A percentile compares a stretch with the other conserved stretches of the same genome.
These are phyloP conservation scores for Mycena chlorophos DNA, from an alignment of 768 basidiomycete genomes.

Conservation along the genomic window DNA sequence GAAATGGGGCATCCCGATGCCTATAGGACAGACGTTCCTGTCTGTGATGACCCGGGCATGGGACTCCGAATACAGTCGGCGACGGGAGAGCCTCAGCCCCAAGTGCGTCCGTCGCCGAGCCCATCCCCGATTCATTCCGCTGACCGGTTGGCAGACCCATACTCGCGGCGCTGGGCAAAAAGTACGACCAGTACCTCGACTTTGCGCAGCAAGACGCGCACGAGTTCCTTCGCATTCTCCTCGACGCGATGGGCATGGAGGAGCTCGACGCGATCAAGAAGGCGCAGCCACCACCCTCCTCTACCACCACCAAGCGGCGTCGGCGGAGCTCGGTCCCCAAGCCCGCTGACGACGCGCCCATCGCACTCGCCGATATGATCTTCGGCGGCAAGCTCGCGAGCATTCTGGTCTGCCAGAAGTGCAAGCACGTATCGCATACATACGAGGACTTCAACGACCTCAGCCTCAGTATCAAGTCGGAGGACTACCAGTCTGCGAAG, in stretches of 20 bases:
- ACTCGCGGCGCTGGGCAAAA: conserved; percentile 67
- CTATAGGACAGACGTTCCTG: conserved; percentile 70
- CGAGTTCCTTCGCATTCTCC: conserved; percentile 84
- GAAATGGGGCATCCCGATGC: conserved; percentile 59
- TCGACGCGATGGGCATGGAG: conserved; percentile 94
- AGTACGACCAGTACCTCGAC: conserved; percentile 93
- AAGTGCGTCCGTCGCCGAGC: conserved; percentile 54
- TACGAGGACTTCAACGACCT: conserved; percentile 96
- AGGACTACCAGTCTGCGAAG: conserved; percentile 70
- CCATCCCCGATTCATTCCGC: conserved; percentile 1
- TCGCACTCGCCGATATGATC: conserved; percentile 84
- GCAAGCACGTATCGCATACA: conserved; percentile 90
- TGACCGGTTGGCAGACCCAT: conserved; percentile 47
- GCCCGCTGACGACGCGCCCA: conserved; percentile 46
- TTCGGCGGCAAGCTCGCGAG: conserved; percentile 89
- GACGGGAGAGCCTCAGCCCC: conserved; percentile 60
- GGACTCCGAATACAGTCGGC: conserved; percentile 54
- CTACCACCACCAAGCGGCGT: conserved; percentile 38
- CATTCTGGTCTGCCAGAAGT: conserved; percentile 91
- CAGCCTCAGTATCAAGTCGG: conserved; percentile 82
- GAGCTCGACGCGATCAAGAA: conserved; percentile 89
- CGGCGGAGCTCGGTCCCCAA: conserved; percentile 28
- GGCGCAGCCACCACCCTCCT: conserved; percentile 51
- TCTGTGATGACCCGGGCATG: conserved; percentile 62
- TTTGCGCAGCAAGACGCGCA: conserved; percentile 97